Conservation (phyloP, 2,329 filamentous ascomycete species). For the Cladosporium halotolerans region DNA sequence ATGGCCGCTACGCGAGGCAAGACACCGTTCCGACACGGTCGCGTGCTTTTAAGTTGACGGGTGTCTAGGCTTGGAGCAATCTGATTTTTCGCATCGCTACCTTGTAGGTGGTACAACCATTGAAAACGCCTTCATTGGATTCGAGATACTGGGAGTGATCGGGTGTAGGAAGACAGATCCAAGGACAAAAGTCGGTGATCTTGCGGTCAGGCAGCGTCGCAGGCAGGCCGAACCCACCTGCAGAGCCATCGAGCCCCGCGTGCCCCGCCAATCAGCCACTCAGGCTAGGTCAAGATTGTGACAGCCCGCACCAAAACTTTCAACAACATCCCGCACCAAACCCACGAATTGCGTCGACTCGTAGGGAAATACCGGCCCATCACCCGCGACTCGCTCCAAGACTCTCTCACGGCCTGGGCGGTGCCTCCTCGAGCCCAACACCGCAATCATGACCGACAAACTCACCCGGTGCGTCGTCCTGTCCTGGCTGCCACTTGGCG, state of each 20-base stretch:
- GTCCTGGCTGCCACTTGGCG: neutral
- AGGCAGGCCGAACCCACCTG: neutral
- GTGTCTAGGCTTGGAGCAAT: too few species aligned
- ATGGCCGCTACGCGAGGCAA: too few species aligned
- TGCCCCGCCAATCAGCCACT: neutral
- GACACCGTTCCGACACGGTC: too few species aligned
- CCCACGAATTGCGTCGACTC: neutral
- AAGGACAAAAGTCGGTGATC: too few species aligned
- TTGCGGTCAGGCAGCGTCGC: neutral
- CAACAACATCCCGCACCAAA: neutral
- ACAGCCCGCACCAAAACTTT: neutral
- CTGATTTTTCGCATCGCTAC: too few species aligned
- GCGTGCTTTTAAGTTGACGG: too few species aligned
- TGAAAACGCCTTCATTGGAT: too few species aligned
- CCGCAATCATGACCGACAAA: conserved; percentile 72
- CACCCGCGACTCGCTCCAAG: neutral
- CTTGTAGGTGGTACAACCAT: too few species aligned
- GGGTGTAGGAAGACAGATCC: too few species aligned
- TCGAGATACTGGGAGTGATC: too few species aligned
- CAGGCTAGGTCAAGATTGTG: neutral
- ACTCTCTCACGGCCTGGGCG: neutral
- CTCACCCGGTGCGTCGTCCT: conserved; percentile 70
- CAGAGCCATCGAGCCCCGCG: too few species aligned
- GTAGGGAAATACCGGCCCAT: neutral
- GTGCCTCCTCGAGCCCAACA: neutral